Conservation (phyloP, 108 stramenopile species). For the Conticribra guillardii region DNA sequence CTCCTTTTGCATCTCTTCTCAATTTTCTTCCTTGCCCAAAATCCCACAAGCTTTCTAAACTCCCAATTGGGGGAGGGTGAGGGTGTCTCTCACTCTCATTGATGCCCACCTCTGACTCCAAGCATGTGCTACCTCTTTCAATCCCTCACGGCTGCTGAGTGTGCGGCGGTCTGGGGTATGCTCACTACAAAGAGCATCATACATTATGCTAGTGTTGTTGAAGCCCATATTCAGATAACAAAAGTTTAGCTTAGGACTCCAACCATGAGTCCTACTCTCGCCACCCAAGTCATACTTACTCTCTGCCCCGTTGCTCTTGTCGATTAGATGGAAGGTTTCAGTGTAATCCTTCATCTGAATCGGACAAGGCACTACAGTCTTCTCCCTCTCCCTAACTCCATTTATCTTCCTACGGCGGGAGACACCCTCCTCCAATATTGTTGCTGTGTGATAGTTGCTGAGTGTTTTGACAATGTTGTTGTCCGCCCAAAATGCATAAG, state of each 20-base stretch:
- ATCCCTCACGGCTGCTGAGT: too few species aligned
- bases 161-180: too few species aligned
- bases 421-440: slow-evolving; percentile 5
- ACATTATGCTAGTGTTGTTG: neutral
- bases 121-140: neutral
- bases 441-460: slow-evolving; percentile 7
- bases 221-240: neutral
- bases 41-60: neutral
- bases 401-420: neutral
- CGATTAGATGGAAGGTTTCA: slow-evolving; percentile 15
- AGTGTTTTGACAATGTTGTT: slow-evolving; percentile 15
- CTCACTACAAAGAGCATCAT: neutral
- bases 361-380: slow-evolving; percentile 15
- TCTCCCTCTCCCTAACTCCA: neutral
- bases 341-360: slow-evolving; percentile 14
- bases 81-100: neutral
- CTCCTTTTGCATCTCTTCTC: neutral
- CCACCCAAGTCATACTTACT: slow-evolving; percentile 17
- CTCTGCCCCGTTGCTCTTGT: slow-evolving; percentile 16
- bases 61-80: neutral
- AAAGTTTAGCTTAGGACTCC: slow-evolving; percentile 10
- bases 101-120: neutral
- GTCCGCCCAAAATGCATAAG: neutral
- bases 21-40: neutral
- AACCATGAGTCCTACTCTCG: slow-evolving; percentile 1